Base-by-base conservation (phyloP, 2,329 filamentous ascomycete genomes). In the Westerdykella aurantiaca region DNA sequence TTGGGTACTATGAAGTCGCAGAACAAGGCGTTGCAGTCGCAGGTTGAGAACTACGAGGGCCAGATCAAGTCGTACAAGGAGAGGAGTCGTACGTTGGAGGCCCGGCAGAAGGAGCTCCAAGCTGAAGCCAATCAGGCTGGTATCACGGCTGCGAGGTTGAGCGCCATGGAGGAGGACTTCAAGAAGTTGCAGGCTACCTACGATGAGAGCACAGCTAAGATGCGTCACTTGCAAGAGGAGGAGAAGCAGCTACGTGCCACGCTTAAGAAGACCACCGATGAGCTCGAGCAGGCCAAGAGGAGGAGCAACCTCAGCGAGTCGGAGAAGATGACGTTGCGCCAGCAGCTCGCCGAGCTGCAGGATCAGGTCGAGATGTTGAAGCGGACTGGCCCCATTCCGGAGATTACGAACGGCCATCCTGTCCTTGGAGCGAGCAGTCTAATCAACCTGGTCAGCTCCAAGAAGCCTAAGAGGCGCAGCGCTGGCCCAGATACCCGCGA, bases 11-110 rank as follows among this genome's bases (percentile, higher is more conserved):
- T 95, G 78, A 95, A 95, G 74, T 81, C 84, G 50, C 88, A 95
- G 72, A 98, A 98, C 79, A 96, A 95, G 76, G 80, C 80, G 46
- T 78, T 98, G 49, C 77, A 86, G 56, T 83, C 80, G 31, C 90
- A 97, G 69, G 85, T 98, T 39, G 88, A 96, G 69, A 96, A 87
- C 68, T 96, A 97, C 72, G 91, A 98, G 68, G 84, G 79, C 55
- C 93, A 98, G 70, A 83, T 98, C 72, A 94, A 94, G 69, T 94
- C 88, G 22, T 96, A 90, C 88, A 89, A 95, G 73, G 89, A 81
- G 58, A 82, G 90, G 53, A 88, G 95, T 70, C 95, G 90, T 60
- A 84, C 86, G 17, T 77, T 97, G 51, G 93, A 98, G 70, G 83
- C 83, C 43, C 81, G 90, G 44, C 86, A 90, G 38, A 95, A 95